These are phyloP conservation scores for Cystofilobasidium macerans DNA, from an alignment of 768 basidiomycete species.

Conservation along the genomic window DNA sequence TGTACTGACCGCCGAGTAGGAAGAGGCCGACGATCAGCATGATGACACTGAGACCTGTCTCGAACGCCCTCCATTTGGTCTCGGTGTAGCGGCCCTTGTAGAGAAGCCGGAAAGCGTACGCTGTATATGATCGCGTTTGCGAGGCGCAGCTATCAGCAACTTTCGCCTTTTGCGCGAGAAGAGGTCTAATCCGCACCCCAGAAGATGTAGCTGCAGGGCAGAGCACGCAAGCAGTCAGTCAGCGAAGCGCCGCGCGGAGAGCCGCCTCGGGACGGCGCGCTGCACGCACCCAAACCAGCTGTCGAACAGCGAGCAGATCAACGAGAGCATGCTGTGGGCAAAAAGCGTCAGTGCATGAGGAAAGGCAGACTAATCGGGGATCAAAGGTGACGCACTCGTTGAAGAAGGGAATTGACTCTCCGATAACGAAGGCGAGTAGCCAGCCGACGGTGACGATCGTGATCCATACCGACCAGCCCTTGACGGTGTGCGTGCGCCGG, in stretches of 20 bases:
- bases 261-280: too few species aligned
- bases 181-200: too few species aligned
- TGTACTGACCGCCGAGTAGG: slow-evolving; percentile 10
- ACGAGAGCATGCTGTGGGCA: background rate
- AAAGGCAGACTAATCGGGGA: background rate
- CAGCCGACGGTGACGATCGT: slow-evolving; percentile 28
- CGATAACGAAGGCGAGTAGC: slow-evolving; percentile 27
- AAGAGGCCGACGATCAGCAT: slow-evolving; percentile 15
- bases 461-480: slow-evolving; percentile 30
- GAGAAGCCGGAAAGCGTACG: slow-evolving; percentile 24
- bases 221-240: background rate
- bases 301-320: slow-evolving; percentile 29
- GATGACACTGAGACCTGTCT: slow-evolving; percentile 26
- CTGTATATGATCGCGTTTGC: slow-evolving; percentile 10
- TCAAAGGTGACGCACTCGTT: slow-evolving; percentile 24
- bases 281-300: slow-evolving; percentile 27
- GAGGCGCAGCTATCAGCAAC: background rate
- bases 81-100: slow-evolving; percentile 22
- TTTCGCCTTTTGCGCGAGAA: too few species aligned
- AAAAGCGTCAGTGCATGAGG: background rate
- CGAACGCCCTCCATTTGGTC: slow-evolving; percentile 1
- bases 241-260: too few species aligned
- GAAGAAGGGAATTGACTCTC: slow-evolving; percentile 29
- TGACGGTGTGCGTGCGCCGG: slow-evolving; percentile 28
- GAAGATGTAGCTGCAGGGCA: too few species aligned